Evolutionary conservation across 23 red algal species (phyloP).

Genomic region (Chondrus crispus): DNA sequence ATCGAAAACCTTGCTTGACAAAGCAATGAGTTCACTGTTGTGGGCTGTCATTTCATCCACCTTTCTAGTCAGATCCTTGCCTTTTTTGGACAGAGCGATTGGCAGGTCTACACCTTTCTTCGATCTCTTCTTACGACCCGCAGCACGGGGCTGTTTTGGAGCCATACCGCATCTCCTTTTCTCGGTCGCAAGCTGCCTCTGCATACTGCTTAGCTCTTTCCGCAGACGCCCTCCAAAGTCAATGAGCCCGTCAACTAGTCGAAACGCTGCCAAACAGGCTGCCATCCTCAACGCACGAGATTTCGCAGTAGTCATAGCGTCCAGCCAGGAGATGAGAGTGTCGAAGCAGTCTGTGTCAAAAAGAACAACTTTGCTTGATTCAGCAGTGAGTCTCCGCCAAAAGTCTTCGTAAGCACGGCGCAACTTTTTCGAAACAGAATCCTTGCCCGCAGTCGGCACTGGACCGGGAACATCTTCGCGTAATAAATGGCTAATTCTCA

Average conservation of each 20-base stretch:
- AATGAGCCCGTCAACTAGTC: conserved; percentile 60
- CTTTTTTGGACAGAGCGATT: conserved; percentile 29
- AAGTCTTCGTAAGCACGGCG: conserved; percentile 47
- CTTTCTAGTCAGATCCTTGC: conserved; percentile 46
- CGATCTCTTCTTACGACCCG: neutral
- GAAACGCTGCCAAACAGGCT: conserved; percentile 64
- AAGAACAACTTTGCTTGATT: conserved; percentile 48
- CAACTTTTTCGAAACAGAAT: neutral
- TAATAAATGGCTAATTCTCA: neutral
- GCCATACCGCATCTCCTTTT: conserved; percentile 19
- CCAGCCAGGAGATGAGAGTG: conserved; percentile 65
- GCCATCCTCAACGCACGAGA: conserved; percentile 45
- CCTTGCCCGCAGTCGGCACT: conserved; percentile 1
- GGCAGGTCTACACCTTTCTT: neutral
- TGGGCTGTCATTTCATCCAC: conserved; percentile 42
- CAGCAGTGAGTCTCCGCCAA: conserved; percentile 14
- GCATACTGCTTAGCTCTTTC: conserved; percentile 43
- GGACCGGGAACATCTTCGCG: conserved; percentile 1
- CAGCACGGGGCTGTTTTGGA: neutral
- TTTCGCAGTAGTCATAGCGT: conserved; percentile 12
- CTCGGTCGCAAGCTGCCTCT: conserved; percentile 38
- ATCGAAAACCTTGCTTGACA: conserved; percentile 65
- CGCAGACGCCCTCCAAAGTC: conserved; percentile 11
- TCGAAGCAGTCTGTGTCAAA: conserved; percentile 78
- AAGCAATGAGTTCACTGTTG: conserved; percentile 45